Percentiles rank a stretch among this genome's conserved stretches.
Evolutionary conservation across 1,139 yeast genomes (phyloP).

Genomic region (Pneumocystis sp.): DNA sequence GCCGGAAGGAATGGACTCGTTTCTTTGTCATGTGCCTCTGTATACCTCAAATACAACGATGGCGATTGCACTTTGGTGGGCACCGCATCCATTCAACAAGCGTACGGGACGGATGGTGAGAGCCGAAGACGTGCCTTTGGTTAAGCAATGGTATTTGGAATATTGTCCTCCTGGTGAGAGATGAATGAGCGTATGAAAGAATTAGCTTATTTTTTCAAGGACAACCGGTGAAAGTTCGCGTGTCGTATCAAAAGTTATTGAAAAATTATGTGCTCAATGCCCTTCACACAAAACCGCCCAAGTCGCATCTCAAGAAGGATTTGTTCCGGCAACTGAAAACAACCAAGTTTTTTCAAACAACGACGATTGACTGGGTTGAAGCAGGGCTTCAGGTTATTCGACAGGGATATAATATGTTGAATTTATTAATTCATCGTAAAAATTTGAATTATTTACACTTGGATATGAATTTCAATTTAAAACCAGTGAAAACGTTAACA

Average conservation of each 20-base stretch:
- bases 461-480: constrained; percentile 87
- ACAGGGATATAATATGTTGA: constrained; percentile 91
- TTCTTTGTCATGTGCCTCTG: constrained; percentile 32
- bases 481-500: constrained; percentile 90
- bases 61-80: constrained; percentile 56
- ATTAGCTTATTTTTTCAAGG: not conserved
- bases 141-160: constrained; percentile 69
- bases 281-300: constrained; percentile 36
- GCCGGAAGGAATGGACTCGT: constrained; percentile 33
- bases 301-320: constrained; percentile 35
- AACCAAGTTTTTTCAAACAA: constrained; percentile 82
- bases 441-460: constrained; percentile 86
- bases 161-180: constrained; percentile 39
- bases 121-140: constrained; percentile 78
- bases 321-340: constrained; percentile 53
- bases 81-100: constrained; percentile 73
- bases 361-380: constrained; percentile 94
- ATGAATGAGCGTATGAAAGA: no score
- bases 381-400: constrained; percentile 88
- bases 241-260: constrained; percentile 75
- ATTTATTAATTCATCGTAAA: constrained; percentile 72
- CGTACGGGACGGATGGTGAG: constrained; percentile 58
- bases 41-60: constrained; percentile 37
- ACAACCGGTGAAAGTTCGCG: constrained; percentile 58
- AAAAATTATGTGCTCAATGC: constrained; percentile 63